Conservation (phyloP, 1,284 basidiomycete species). For the Cryptococcus hybrid region DNA sequence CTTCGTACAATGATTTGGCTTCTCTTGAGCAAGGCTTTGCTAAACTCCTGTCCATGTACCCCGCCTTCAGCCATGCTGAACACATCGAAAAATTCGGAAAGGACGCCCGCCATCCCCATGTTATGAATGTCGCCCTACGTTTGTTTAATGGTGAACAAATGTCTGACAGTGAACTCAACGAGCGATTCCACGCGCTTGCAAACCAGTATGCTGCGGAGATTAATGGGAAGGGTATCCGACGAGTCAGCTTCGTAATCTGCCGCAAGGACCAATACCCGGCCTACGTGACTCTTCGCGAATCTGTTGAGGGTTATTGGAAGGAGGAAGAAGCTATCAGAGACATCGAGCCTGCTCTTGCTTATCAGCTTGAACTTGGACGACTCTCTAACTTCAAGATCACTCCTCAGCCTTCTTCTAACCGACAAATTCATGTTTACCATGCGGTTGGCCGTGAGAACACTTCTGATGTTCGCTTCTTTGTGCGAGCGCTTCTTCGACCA, state of each 20-base stretch:
- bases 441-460: constrained; percentile 94
- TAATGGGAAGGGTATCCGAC: constrained; percentile 75
- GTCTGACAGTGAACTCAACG: constrained; percentile 74
- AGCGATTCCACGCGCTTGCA: constrained; percentile 69
- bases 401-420: constrained; percentile 88
- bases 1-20: constrained; percentile 76
- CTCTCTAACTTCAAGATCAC: constrained; percentile 96
- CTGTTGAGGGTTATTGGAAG: constrained; percentile 69
- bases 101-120: constrained; percentile 75
- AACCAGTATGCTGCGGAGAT: constrained; percentile 69
- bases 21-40: constrained; percentile 72
- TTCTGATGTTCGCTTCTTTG: constrained; percentile 95
- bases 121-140: constrained; percentile 88
- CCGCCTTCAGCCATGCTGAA: constrained; percentile 65
- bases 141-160: constrained; percentile 74
- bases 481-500: constrained; percentile 93
- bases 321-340: constrained; percentile 98
- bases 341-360: constrained; percentile 97
- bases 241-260: constrained; percentile 90
- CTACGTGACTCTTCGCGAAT: constrained; percentile 84
- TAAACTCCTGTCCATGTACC: constrained; percentile 60
- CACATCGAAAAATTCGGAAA: constrained; percentile 70
- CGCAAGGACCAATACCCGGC: constrained; percentile 87
- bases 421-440: constrained; percentile 96
- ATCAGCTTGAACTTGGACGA: constrained; percentile 95